Base-by-base conservation (phyloP, 495 filamentous ascomycete species). In the Tuber indicum region DNA sequence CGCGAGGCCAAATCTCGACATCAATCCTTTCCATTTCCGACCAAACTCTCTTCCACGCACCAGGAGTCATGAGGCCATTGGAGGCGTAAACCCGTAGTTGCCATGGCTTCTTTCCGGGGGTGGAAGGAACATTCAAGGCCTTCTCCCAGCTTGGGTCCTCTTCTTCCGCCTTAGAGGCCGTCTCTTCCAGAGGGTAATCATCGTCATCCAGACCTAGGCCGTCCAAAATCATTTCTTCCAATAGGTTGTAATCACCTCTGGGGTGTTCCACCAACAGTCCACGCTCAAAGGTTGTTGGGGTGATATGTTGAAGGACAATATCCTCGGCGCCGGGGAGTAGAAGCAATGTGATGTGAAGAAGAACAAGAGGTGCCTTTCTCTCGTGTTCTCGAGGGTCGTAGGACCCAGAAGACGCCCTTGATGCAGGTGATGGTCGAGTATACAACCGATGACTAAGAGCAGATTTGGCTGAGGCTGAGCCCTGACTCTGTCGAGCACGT, bases 1-100 rank as follows among this genome's bases (percentile, higher is more conserved):
- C 81, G 86, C 89, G 91, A 6, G 93, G 90, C 75, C 91, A 90
- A 77, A 99, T 89, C 83, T 99, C 96, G 0, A 96, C 92, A 84
- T 99, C 96, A 12, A 98, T 93, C 45, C 94, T 89, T 84, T 99
- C 96, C 96, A 99, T 99, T 83, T 98, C 94, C 74, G 88, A 91
- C 96, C 96, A 99, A 46, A 92, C 94, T 23, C 94, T 93, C 43
- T 90, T 90, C 96, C 96, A 99, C 0, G 96, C 94, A 4, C 93
- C 94, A 19, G 93, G 90, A 66, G 90, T 88, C 93, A 99, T 95
- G 73, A 98, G 86, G 0, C 96, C 96, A 84, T 98, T 99, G 4
- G 93, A 92, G 2, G 96, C 96, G 77, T 93, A 99, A 19, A 98
- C 90, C 80, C 92, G 92, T 78, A 99, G 87, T 72, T 94, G 90